Evolutionary conservation across 2,329 filamentous ascomycete species (phyloP).

Genomic region (Colletotrichum sidae): DNA sequence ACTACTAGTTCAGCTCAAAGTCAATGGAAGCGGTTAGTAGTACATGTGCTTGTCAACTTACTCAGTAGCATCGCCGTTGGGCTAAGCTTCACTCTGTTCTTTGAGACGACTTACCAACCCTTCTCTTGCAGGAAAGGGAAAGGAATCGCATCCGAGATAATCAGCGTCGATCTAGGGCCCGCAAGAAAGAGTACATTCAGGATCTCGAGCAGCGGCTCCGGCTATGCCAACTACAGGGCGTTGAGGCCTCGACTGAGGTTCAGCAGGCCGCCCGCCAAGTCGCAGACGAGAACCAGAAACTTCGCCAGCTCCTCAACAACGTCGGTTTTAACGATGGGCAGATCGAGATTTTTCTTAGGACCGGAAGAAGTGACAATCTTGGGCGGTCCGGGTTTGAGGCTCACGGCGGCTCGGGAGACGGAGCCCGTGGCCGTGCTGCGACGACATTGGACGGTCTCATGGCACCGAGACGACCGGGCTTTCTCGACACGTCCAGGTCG

Average conservation of each 20-base stretch:
- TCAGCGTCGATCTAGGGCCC: slow-evolving; percentile 79
- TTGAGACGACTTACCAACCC: slow-evolving; percentile 26
- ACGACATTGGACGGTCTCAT: slow-evolving; percentile 51
- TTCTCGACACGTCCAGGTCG: neutral
- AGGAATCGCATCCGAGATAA: slow-evolving; percentile 76
- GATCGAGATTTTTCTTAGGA: slow-evolving; percentile 57
- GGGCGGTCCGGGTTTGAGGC: neutral
- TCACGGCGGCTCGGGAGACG: neutral
- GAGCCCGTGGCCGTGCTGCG: slow-evolving; percentile 1
- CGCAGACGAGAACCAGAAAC: slow-evolving; percentile 74
- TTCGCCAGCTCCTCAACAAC: slow-evolving; percentile 69
- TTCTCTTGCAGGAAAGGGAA: slow-evolving; percentile 29
- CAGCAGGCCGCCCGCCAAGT: slow-evolving; percentile 77
- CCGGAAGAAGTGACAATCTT: slow-evolving; percentile 8
- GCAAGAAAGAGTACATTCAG: slow-evolving; percentile 78
- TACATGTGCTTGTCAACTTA: slow-evolving; percentile 1
- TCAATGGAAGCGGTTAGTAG: slow-evolving; percentile 37
- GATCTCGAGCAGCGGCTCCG: slow-evolving; percentile 75
- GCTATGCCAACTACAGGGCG: slow-evolving; percentile 72
- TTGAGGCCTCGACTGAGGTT: slow-evolving; percentile 77
- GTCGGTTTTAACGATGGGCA: slow-evolving; percentile 68
- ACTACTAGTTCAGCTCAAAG: neutral
- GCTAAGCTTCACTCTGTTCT: neutral
- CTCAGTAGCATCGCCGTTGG: neutral
- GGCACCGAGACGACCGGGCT: slow-evolving; percentile 47